phyloP scores from a whole-genome alignment of 495 filamentous ascomycete species.

The Lepidopterella palustris region DNA sequence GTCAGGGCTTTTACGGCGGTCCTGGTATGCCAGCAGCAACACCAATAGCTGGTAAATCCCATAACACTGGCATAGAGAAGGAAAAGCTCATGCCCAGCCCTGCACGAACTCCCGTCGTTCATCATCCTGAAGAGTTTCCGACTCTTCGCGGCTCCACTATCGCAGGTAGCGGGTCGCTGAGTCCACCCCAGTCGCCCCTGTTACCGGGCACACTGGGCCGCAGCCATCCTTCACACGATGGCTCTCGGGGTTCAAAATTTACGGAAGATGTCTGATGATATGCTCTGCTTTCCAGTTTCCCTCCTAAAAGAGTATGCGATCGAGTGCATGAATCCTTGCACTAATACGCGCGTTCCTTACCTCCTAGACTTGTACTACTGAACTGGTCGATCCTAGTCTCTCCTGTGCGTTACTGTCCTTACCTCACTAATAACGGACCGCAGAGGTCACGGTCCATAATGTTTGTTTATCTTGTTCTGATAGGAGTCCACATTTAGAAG shows the following conservation, averaged over 20 bases:
- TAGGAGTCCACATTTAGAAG: too few species aligned
- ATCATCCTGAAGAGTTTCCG: constrained; percentile 38
- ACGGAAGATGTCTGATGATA: constrained; percentile 35
- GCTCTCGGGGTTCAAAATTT: constrained; percentile 50
- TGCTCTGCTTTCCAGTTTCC: neutral
- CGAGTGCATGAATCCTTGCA: neutral
- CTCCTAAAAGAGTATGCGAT: neutral
- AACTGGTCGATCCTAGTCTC: neutral
- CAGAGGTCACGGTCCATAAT: neutral
- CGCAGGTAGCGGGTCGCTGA: constrained; percentile 17
- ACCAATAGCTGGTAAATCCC: constrained; percentile 31
- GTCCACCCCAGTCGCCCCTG: constrained; percentile 24
- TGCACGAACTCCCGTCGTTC: constrained; percentile 43
- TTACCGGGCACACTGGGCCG: constrained; percentile 44
- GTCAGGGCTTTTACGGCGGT: constrained; percentile 38
- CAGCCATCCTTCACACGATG: constrained; percentile 48
- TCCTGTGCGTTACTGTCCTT: neutral
- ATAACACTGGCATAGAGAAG: constrained; percentile 12
- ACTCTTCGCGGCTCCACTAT: constrained; percentile 7
- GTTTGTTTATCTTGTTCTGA: neutral
- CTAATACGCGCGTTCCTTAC: neutral
- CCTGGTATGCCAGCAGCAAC: constrained; percentile 26
- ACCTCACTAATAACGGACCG: neutral
- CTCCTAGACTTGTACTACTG: too few species aligned
- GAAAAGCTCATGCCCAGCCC: constrained; percentile 43